These are phyloP conservation scores for Cutaneotrichosporon arboriforme DNA, from an alignment of 1,284 basidiomycete species.

Conservation along the genomic window DNA sequence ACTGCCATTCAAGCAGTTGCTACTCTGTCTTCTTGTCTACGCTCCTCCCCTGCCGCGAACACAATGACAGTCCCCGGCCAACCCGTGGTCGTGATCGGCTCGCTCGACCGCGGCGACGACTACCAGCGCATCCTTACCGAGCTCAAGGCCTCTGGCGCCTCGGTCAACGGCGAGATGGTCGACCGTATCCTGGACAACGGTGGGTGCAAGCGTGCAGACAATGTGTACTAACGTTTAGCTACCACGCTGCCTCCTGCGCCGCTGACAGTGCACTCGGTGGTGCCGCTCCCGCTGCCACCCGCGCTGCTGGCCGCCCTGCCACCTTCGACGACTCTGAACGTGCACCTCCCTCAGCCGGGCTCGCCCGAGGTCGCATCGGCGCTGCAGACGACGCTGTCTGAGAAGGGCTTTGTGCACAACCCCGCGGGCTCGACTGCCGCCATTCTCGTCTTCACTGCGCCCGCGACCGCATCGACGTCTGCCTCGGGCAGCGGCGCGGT, in stretches of 20 bases:
- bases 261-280: slow-evolving; percentile 42
- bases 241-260: slow-evolving; percentile 39
- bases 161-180: slow-evolving; percentile 46
- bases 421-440: slow-evolving; percentile 25
- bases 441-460: slow-evolving; percentile 36
- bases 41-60: neutral
- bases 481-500: slow-evolving; percentile 10
- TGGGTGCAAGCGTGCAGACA: slow-evolving; percentile 19
- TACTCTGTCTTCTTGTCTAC: neutral
- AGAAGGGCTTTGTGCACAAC: slow-evolving; percentile 26
- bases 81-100: slow-evolving; percentile 39
- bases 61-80: slow-evolving; percentile 4
- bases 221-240: slow-evolving; percentile 24
- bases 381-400: slow-evolving; percentile 16
- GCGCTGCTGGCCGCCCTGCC: slow-evolving; percentile 38
- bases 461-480: slow-evolving; percentile 20
- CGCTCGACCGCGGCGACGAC: slow-evolving; percentile 43
- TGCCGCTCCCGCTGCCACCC: slow-evolving; percentile 40
- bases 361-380: slow-evolving; percentile 22
- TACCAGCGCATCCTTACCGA: slow-evolving; percentile 37
- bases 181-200: slow-evolving; percentile 46
- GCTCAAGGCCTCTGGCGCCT: slow-evolving; percentile 28
- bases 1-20: neutral
- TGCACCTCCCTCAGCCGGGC: slow-evolving; percentile 33
- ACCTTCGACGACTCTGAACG: slow-evolving; percentile 37